A percentile compares a stretch with the other conserved stretches of the same genome.
Conservation (phyloP, 768 basidiomycete species). For the Xerocomellus intermedius region DNA sequence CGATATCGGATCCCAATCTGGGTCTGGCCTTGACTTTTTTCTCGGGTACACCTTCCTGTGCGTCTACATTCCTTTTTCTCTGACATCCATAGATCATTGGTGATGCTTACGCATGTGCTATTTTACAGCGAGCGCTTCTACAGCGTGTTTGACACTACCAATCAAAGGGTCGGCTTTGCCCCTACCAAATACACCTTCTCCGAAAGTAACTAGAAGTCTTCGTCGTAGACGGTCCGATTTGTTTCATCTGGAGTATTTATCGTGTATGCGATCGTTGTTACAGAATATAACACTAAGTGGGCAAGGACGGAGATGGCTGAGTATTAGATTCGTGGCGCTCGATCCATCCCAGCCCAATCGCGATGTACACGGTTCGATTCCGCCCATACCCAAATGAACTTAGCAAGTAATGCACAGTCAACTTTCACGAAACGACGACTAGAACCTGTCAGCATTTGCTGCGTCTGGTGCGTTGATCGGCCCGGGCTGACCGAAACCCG, state of each 20-base stretch:
- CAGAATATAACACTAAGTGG: no score
- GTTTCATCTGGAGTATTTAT: no score
- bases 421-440: background rate
- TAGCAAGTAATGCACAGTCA: background rate
- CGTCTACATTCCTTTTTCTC: background rate
- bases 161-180: background rate
- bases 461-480: background rate
- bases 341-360: no score
- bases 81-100: background rate
- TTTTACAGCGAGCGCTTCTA: background rate
- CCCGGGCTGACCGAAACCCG: background rate
- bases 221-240: no score
- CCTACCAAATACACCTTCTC: background rate
- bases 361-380: no score
- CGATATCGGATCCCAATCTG: slow-evolving; percentile 14
- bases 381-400: background rate
- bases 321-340: no score
- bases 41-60: slow-evolving; percentile 18
- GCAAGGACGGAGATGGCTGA: no score
- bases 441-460: background rate
- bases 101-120: background rate
- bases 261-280: no score
- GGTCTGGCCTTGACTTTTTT: slow-evolving; percentile 20
- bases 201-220: background rate
- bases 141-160: background rate